Evolutionary conservation across 2,329 filamentous ascomycete genomes (phyloP), one percentile per base, ranked within the genome.

Genomic region (Sporothrix phasma): DNA sequence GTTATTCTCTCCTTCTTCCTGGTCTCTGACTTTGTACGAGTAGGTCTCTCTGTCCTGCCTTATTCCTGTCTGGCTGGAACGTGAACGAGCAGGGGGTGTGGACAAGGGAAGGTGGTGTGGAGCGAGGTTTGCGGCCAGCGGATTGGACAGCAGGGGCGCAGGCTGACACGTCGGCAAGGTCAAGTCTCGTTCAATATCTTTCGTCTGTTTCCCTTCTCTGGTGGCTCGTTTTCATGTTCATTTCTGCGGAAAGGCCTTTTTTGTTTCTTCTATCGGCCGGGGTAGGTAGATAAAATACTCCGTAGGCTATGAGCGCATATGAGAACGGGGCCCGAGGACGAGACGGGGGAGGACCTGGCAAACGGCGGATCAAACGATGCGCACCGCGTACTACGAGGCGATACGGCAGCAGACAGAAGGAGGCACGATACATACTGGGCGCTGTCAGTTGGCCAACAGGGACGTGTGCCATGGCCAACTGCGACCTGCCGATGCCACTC

Each of bases 121-220:
- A 61, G 66, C 64, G 62, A 61, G 53, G n/a, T 59, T 37, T 15
- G 41, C 39, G 31, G 41, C 49, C 43, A 45, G 53, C 54, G 65
- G 68, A 69, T 67, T 69, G 68, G 68, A 41, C 62, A 62, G 67
- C 29, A 46, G 64, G 58, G 61, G 66, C 65, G 61, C 66, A 68
- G 66, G 65, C 66, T 69, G 68, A 69, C 68, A 69, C 68, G 67
- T 68, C 64, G 67, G 61, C 67, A 65, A 66, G 64, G 63, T 47
- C 13, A 34, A 31, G 24, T 24, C 59, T 45, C 56, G 47, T 66
- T 56, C 37, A 41, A 37, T 65, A 37, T 31, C 22, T 61, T 37
- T 37, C 13, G 54, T 13, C 19, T 26, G 17, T 59, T 58, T 45
- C n/a, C 17, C 26, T 43, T 49, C 47, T 56, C 19, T 47, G 31